Conservation (phyloP, 2,329 filamentous ascomycete genomes). For the Pseudofabraea citricarpa region DNA sequence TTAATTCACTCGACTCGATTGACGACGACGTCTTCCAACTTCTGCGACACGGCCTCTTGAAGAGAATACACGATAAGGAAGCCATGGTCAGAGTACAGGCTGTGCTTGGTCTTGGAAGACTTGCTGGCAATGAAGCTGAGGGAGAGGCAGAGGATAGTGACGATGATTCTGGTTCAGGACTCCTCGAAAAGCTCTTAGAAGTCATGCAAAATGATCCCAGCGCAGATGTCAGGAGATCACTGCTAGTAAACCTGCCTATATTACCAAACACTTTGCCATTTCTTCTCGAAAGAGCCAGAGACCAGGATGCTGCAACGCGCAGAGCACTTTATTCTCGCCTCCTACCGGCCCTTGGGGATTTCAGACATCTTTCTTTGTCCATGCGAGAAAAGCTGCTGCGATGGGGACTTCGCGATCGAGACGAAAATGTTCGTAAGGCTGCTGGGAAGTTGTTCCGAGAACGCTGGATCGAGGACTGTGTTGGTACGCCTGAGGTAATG, state of each 20-base stretch:
- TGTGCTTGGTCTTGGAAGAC: constrained; percentile 78
- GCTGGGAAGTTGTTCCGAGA: constrained; percentile 87
- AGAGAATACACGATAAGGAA: constrained; percentile 89
- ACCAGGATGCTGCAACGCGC: constrained; percentile 79
- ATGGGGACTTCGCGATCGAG: constrained; percentile 90
- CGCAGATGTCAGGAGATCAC: constrained; percentile 83
- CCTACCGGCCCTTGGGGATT: constrained; percentile 85
- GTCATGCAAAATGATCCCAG: constrained; percentile 91
- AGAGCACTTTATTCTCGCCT: constrained; percentile 83
- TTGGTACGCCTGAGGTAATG: constrained; percentile 57
- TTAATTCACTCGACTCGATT: constrained; percentile 88
- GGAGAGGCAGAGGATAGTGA: constrained; percentile 67
- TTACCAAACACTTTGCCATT: constrained; percentile 77
- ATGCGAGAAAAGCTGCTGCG: constrained; percentile 94
- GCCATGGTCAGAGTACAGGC: constrained; percentile 88
- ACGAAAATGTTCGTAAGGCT: constrained; percentile 90
- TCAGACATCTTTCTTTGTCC: constrained; percentile 84
- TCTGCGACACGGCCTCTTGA: constrained; percentile 73
- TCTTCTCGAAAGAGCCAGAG: constrained; percentile 84
- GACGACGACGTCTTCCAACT: constrained; percentile 88
- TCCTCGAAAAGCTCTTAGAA: constrained; percentile 79
- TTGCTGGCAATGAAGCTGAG: constrained; percentile 74
- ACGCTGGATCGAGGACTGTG: constrained; percentile 97
- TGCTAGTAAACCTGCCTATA: constrained; percentile 87
- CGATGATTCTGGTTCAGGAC: constrained; percentile 61